Base-by-base conservation (phyloP, 2,329 filamentous ascomycete genomes). In the Rasamsonia emersonii region DNA sequence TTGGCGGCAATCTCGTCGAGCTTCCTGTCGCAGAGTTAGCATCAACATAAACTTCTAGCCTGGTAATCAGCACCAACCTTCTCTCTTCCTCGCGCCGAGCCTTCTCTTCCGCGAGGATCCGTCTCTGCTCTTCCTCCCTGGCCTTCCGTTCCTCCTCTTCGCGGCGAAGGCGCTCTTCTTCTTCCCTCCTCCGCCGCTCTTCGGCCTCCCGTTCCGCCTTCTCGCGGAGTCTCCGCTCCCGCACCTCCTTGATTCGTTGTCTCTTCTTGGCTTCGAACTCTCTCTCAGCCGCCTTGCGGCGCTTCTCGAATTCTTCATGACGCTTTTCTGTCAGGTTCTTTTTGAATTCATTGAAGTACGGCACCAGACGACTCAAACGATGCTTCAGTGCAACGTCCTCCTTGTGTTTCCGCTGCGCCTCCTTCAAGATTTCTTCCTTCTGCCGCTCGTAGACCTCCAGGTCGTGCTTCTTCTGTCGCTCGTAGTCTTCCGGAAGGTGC, bases 251-350 rank as follows among this genome's bases (percentile, higher is more conserved):
- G 64, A 86, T 79, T 51, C 91, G 84, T 44, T 78, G 74, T 23
- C 80, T 75, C 62, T 95, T 93, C 67, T 93, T 86, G 62, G 82
- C 82, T 68, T 96, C 84, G 37, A 96, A 75, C 57, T 98, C 91
- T 43, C 82, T 79, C 70, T 96, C 86, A 18, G 91, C 91, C 51
- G 85, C 80, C 59, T 82, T 86, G 54, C 84, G 84, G 43, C 88
- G 83, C 68, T 83, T 89, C 72, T 96, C 91, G 47, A 96, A 98
- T 62, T 96, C 86, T 49, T 93, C 83, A 54, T 86, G 85, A 48
- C 89, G 84, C 54, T 86, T 81, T 60, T 91, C 81, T 40, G 84
- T 83, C 33, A 98, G 77, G 28, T 79, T 78, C 44, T 79, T 71
- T 53, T 83, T 79, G 75, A 94, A 96, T 7, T 67, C 65, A 58